Percentiles rank a stretch among this genome's conserved stretches.
These are phyloP conservation scores for Russula sp. DNA, from an alignment of 768 basidiomycete species.

Conservation along the genomic window DNA sequence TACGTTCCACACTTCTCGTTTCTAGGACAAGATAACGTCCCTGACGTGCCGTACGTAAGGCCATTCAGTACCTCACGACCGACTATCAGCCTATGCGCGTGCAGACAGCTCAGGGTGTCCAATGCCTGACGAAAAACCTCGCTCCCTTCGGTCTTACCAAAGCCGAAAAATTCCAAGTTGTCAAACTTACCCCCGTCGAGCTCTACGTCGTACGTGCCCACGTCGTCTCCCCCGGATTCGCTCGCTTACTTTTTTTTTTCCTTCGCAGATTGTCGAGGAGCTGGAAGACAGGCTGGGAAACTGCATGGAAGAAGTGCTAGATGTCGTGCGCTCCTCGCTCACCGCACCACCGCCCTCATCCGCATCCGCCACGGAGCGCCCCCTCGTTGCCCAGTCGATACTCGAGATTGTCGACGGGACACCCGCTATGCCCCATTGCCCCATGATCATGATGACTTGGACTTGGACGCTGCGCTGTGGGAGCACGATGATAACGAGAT, in stretches of 20 bases:
- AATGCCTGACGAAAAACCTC: constrained; percentile 60
- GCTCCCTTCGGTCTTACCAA: constrained; percentile 73
- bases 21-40: not conserved
- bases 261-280: constrained; percentile 82
- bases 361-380: no score
- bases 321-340: constrained; percentile 45
- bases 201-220: constrained; percentile 71
- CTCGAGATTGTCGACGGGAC: constrained; percentile 16
- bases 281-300: constrained; percentile 76
- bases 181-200: constrained; percentile 89
- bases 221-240: not conserved
- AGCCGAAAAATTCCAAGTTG: constrained; percentile 85
- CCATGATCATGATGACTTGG: constrained; percentile 1
- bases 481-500: constrained; percentile 12
- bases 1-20: constrained; percentile 29
- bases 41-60: constrained; percentile 39
- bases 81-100: constrained; percentile 60
- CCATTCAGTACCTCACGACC: constrained; percentile 77
- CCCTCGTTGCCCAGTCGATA: not conserved
- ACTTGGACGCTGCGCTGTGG: constrained; percentile 16
- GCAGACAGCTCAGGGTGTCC: constrained; percentile 62
- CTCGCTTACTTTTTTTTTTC: not conserved
- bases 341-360: constrained; percentile 14
- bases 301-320: constrained; percentile 60
- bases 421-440: not conserved